Conservation (phyloP, 257 asterid species). For the Mitragyna speciosa region DNA sequence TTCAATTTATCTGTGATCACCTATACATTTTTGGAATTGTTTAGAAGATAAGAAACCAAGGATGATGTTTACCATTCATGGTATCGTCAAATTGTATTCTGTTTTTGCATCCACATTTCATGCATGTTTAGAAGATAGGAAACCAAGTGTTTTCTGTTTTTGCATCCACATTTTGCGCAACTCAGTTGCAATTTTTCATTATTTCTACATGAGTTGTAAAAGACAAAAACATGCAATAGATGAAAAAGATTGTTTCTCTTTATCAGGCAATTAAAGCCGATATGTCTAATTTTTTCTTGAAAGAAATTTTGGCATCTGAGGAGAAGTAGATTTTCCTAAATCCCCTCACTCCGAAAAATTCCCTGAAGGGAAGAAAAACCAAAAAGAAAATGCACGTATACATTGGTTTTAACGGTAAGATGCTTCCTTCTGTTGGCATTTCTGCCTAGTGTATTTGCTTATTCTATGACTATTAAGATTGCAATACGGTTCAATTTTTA, state of each 20-base stretch:
- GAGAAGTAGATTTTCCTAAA: neutral
- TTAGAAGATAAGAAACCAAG: no score
- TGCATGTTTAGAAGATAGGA: no score
- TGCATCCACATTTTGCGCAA: no score
- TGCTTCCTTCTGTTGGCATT: neutral
- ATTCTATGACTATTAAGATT: neutral
- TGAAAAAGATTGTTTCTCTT: neutral
- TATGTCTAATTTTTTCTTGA: neutral
- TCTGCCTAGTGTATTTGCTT: neutral
- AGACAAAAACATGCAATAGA: neutral
- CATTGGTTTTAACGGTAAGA: neutral
- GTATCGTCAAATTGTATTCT: no score
- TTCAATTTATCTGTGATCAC: no score
- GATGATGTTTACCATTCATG: no score
- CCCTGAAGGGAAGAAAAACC: no score
- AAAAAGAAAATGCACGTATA: neutral
- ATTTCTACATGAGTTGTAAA: neutral
- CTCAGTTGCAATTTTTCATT: neutral
- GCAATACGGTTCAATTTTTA: neutral
- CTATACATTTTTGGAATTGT: no score
- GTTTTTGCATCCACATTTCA: no score
- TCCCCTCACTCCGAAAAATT: no score
- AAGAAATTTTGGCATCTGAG: constrained; percentile 3
- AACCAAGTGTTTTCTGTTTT: no score
- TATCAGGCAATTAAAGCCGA: neutral